Percentiles rank a stretch among this genome's conserved stretches.
These are phyloP conservation scores for Otatea glauca DNA, from an alignment of 176 grass and related monocot genomes.

Conservation along the genomic window DNA sequence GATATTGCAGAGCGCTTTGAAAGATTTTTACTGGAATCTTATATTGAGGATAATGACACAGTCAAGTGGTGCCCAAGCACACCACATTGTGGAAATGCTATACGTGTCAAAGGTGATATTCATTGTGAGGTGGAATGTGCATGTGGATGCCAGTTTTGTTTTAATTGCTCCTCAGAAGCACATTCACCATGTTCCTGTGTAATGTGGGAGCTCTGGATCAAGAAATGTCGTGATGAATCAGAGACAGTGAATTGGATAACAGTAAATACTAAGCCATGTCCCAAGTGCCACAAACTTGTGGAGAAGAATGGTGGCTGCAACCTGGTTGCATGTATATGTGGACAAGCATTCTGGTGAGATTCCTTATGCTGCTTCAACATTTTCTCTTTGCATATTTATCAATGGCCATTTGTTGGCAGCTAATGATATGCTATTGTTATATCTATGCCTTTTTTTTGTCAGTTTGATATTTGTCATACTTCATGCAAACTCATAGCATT, in stretches of 20 bases:
- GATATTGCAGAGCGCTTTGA: constrained; percentile 79
- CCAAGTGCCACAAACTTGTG: constrained; percentile 87
- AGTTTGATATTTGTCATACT: background rate
- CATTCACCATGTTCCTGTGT: constrained; percentile 85
- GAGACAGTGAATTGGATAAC: constrained; percentile 89
- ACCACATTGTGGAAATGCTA: constrained; percentile 90
- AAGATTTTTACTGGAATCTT: constrained; percentile 82
- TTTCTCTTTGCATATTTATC: constrained; percentile 15
- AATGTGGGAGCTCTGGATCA: constrained; percentile 85
- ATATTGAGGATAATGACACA: constrained; percentile 87
- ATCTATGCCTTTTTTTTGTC: background rate
- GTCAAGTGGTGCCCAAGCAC: constrained; percentile 90
- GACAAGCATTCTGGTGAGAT: constrained; percentile 86
- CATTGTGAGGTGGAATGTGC: constrained; percentile 84
- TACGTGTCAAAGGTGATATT: constrained; percentile 80
- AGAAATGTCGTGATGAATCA: constrained; percentile 79
- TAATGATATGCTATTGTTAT: constrained; percentile 14
- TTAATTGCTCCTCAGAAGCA: constrained; percentile 77
- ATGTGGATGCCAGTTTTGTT: constrained; percentile 87
- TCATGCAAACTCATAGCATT: background rate
- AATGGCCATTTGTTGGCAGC: background rate
- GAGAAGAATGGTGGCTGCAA: constrained; percentile 92
- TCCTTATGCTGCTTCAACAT: constrained; percentile 32
- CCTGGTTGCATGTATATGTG: constrained; percentile 79
- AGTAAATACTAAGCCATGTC: constrained; percentile 85